phyloP scores from a whole-genome alignment of 345 rosid species.

The Citrus medica region DNA sequence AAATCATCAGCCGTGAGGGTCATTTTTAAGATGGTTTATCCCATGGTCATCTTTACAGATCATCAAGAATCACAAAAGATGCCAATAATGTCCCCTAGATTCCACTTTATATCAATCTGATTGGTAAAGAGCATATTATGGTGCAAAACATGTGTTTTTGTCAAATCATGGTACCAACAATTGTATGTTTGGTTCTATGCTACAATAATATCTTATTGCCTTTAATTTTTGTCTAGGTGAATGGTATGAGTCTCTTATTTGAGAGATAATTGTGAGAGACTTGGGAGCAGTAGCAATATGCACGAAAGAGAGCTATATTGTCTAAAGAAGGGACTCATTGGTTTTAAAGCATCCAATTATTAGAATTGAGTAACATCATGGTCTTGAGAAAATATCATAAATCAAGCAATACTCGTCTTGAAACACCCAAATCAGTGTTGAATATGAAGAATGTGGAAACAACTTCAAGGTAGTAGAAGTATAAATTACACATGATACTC shows the following conservation, averaged over 20 bases:
- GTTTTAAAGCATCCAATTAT: background rate
- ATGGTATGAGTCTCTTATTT: background rate
- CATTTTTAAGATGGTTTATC: background rate
- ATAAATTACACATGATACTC: background rate
- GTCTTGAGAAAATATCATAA: background rate
- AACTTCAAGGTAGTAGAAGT: background rate
- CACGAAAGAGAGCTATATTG: background rate
- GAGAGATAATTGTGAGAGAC: background rate
- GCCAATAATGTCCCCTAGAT: background rate
- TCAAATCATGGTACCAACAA: background rate
- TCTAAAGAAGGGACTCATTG: background rate
- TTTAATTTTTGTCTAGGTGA: background rate
- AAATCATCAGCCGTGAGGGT: background rate
- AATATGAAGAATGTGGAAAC: background rate
- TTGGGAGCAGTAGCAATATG: background rate
- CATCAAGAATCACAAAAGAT: background rate
- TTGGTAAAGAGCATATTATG: background rate
- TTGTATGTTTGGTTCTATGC: background rate
- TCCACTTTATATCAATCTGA: background rate
- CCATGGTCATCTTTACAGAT: background rate
- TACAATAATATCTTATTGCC: background rate
- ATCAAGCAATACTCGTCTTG: background rate
- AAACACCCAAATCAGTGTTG: background rate
- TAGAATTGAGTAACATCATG: background rate
- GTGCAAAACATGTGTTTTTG: background rate